These are phyloP conservation scores for Stachybotrys chlorohalonatus DNA, from an alignment of 2,329 filamentous ascomycete genomes.

Conservation along the genomic window DNA sequence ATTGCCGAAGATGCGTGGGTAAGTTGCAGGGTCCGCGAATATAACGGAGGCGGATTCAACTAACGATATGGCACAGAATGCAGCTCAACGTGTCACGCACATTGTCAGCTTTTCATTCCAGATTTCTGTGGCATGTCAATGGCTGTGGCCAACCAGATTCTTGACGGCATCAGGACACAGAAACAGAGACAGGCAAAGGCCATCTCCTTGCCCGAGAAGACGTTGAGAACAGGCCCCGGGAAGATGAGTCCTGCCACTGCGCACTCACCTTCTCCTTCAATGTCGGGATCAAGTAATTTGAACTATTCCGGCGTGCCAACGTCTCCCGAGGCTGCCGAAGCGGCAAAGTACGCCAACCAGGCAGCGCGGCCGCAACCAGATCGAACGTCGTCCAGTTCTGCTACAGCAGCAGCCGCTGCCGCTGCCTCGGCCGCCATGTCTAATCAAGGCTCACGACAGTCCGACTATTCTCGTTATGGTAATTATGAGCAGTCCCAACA, in stretches of 20 bases:
- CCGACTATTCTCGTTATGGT: constrained; percentile 25
- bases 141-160: constrained; percentile 89
- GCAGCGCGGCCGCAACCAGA: constrained; percentile 42
- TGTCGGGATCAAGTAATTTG: constrained; percentile 19
- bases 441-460: constrained; percentile 25
- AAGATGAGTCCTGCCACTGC: constrained; percentile 34
- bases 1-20: constrained; percentile 86
- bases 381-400: constrained; percentile 42
- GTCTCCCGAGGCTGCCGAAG: constrained; percentile 47
- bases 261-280: constrained; percentile 23
- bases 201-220: constrained; percentile 54
- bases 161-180: constrained; percentile 74
- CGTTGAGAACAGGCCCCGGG: constrained; percentile 46
- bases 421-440: constrained; percentile 51
- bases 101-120: constrained; percentile 89
- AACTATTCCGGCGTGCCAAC: constrained; percentile 11
- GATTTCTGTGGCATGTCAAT: constrained; percentile 99
- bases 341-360: constrained; percentile 53
- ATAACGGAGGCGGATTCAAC: not conserved
- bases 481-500: constrained; percentile 21
- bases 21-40: constrained; percentile 17
- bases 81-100: constrained; percentile 78
- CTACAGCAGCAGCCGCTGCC: constrained; percentile 50
- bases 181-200: constrained; percentile 57
- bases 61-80: constrained; percentile 56